These are phyloP conservation scores for Croton setiger DNA, from an alignment of 441 rosid species.

Conservation along the genomic window DNA sequence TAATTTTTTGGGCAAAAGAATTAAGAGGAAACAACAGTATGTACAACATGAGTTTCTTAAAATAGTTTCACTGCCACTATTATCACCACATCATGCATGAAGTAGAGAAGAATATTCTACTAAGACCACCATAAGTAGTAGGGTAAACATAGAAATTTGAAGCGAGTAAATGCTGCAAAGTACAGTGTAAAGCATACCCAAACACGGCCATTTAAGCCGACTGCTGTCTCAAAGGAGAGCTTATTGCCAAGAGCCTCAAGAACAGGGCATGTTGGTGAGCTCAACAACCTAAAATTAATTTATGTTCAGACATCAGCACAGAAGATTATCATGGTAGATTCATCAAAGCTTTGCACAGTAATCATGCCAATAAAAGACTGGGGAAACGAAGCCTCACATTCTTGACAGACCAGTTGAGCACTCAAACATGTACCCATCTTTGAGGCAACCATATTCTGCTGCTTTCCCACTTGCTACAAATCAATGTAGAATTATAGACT, in stretches of 20 bases:
- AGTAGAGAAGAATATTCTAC: neutral
- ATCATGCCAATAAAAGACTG: neutral
- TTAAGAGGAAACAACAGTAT: neutral
- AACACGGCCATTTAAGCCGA: slow-evolving; percentile 80
- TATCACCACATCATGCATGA: too few relatives aligned
- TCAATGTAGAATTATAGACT: slow-evolving; percentile 16
- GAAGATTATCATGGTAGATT: neutral
- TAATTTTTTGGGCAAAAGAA: neutral
- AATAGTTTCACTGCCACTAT: neutral
- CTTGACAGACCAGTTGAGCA: slow-evolving; percentile 82
- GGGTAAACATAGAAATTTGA: neutral
- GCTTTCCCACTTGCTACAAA: slow-evolving; percentile 75
- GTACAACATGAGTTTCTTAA: neutral
- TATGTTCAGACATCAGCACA: neutral
- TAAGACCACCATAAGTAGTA: neutral
- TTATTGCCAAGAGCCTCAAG: slow-evolving; percentile 87
- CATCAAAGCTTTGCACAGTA: neutral
- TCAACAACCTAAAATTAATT: slow-evolving; percentile 52
- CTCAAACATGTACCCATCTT: slow-evolving; percentile 84
- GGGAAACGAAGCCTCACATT: slow-evolving; percentile 45
- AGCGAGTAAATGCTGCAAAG: neutral
- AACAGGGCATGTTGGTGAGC: slow-evolving; percentile 80
- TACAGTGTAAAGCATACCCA: slow-evolving; percentile 48
- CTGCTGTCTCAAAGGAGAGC: slow-evolving; percentile 80
- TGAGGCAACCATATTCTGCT: slow-evolving; percentile 73